These are phyloP conservation scores for Zopfochytrium polystomum DNA, from an alignment of 371 early-diverging fungal species.

Conservation along the genomic window DNA sequence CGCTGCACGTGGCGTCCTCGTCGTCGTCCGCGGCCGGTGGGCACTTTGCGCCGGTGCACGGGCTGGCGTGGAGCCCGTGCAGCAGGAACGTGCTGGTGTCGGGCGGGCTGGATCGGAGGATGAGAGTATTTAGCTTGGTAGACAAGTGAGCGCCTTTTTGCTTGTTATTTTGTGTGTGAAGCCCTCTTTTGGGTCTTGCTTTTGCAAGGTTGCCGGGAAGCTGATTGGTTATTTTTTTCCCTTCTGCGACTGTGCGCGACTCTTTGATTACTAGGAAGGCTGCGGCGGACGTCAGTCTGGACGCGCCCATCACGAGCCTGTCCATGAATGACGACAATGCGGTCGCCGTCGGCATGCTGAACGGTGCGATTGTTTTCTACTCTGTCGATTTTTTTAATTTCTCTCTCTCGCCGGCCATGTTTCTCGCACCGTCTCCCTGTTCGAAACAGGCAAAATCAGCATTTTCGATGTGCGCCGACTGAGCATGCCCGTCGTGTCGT, in stretches of 20 bases:
- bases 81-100: slow-evolving; percentile 52
- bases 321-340: slow-evolving; percentile 34
- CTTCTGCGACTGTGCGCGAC: background rate
- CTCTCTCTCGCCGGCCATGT: no score
- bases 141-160: slow-evolving; percentile 26
- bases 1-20: slow-evolving; percentile 39
- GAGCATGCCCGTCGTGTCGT: slow-evolving; percentile 1
- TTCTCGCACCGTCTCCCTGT: no score
- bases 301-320: slow-evolving; percentile 34
- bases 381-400: no score
- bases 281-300: slow-evolving; percentile 39
- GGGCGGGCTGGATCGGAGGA: slow-evolving; percentile 48
- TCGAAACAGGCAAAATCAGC: slow-evolving; percentile 24
- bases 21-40: slow-evolving; percentile 42
- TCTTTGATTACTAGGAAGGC: background rate
- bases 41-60: slow-evolving; percentile 48
- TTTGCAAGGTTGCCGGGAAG: background rate
- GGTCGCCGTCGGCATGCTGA: slow-evolving; percentile 33
- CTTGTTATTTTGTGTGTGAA: background rate
- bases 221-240: background rate
- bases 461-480: slow-evolving; percentile 38
- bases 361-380: no score
- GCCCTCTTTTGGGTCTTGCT: background rate
- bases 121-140: slow-evolving; percentile 49
- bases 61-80: slow-evolving; percentile 53